phyloP scores from a whole-genome alignment of 306 rosid species.

The Dicorynia guianensis region DNA sequence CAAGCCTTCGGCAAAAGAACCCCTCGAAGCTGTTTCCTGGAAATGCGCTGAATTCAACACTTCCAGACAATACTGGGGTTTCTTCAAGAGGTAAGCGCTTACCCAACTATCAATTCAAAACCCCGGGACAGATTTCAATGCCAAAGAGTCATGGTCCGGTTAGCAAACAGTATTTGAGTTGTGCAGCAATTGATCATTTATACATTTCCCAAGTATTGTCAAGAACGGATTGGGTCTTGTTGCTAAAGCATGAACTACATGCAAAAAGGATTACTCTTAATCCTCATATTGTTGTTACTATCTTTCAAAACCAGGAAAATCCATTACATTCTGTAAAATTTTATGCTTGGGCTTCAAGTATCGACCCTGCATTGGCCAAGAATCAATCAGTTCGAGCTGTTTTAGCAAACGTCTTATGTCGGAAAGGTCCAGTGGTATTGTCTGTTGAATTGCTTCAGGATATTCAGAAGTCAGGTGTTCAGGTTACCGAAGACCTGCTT shows the following conservation, averaged over 20 bases:
- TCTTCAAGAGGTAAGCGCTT: constrained; percentile 48
- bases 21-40: constrained; percentile 25
- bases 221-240: constrained; percentile 65
- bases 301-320: constrained; percentile 71
- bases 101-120: constrained; percentile 25
- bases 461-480: constrained; percentile 57
- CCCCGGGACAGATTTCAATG: constrained; percentile 14
- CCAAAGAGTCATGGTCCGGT: constrained; percentile 31
- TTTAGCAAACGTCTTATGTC: constrained; percentile 46
- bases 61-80: constrained; percentile 11
- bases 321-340: constrained; percentile 64
- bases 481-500: constrained; percentile 64
- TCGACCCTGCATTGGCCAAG: constrained; percentile 52
- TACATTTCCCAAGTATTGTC: constrained; percentile 66
- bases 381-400: constrained; percentile 55
- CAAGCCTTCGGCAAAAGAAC: constrained; percentile 7
- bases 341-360: constrained; percentile 70
- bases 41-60: constrained; percentile 6
- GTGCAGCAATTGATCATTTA: constrained; percentile 48
- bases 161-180: not conserved
- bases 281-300: constrained; percentile 57
- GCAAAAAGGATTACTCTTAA: constrained; percentile 49
- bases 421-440: constrained; percentile 70
- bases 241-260: constrained; percentile 63
- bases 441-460: constrained; percentile 69